Evolutionary conservation across 768 basidiomycete species (phyloP), one percentile per base, ranked within the genome.

Genomic region (Hygrocybe punicea): DNA sequence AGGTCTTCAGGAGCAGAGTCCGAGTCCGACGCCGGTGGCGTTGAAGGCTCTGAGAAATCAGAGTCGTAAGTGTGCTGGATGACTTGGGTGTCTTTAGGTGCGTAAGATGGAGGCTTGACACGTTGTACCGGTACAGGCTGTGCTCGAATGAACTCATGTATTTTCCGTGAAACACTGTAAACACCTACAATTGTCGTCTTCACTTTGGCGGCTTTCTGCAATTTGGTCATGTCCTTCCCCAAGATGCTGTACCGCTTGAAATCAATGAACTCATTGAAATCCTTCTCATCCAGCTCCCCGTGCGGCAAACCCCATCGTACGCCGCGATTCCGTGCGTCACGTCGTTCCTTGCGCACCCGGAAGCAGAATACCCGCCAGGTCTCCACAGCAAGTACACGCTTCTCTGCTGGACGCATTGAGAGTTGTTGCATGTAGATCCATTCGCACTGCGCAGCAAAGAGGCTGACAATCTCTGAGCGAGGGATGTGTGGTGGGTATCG

Each of bases 341-440:
- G 68, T 23, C 78, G 65, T 44, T 70, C 71, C 33, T 55, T 60
- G 56, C 64, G 65, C 9, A 70, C 69, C 37, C 68, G 56, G 6
- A 47, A 35, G 55, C 75, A 79, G 65, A 84, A 87, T 6, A 33
- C 35, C 35, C 74, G 63, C 86, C 85, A 88, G 14, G 71, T 63
- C 0, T 58, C 49, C 4, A 82, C 59, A 53, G 84, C 71, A 6
- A 87, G 54, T 17, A 78, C 55, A 23, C 45, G 45, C 42, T 65
- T 67, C 16, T 59, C 53, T 4, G 62, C 53, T 16, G 60, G 54
- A 23, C 65, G 62, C 36, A 53, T 59, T 35, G 69, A 71, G 34
- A 77, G 63, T 57, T 80, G 80, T 50, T 84, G 75, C 10, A 80
- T 76, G 36, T 84, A 65, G 7, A 88, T 61, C 86, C 85, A 88